These are phyloP conservation scores for Porphyrellus sp. DNA, from an alignment of 1,284 basidiomycete genomes.

Conservation along the genomic window DNA sequence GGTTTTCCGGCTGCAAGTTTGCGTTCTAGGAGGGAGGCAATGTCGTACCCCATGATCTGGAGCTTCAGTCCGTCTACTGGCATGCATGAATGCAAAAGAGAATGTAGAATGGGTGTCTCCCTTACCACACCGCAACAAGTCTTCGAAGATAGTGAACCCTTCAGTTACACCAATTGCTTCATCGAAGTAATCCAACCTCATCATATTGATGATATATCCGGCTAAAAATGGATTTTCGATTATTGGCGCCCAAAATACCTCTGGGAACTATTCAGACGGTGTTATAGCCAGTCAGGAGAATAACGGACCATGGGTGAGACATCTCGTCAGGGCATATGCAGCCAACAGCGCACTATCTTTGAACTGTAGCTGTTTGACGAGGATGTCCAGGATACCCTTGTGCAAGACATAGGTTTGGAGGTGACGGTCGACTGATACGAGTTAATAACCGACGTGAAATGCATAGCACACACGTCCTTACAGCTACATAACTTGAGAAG, in stretches of 20 bases:
- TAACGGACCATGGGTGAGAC: constrained; percentile 1
- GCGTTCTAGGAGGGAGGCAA: constrained; percentile 2
- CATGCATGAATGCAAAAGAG: background rate
- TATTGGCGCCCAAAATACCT: background rate
- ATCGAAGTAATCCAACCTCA: constrained; percentile 9
- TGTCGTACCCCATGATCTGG: constrained; percentile 6
- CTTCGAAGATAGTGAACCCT: constrained; percentile 5
- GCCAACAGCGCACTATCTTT: constrained; percentile 7
- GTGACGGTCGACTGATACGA: background rate
- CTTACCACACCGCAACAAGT: constrained; percentile 5
- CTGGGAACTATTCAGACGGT: background rate
- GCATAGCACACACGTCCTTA: background rate
- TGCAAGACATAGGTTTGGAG: constrained; percentile 2
- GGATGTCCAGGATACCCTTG: constrained; percentile 1
- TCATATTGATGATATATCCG: constrained; percentile 9
- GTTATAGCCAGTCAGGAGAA: background rate
- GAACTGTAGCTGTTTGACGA: constrained; percentile 6
- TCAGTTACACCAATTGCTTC: constrained; percentile 4
- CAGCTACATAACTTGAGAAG: constrained; percentile 10
- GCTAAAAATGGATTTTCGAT: background rate
- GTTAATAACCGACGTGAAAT: background rate
- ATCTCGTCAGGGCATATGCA: constrained; percentile 7
- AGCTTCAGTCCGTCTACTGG: background rate
- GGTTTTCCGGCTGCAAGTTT: constrained; percentile 4
- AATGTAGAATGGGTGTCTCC: background rate